Percentiles rank a stretch among this genome's conserved stretches.
These are phyloP conservation scores for Plasmopara viticola DNA, from an alignment of 352 stramenopile species.

Conservation along the genomic window DNA sequence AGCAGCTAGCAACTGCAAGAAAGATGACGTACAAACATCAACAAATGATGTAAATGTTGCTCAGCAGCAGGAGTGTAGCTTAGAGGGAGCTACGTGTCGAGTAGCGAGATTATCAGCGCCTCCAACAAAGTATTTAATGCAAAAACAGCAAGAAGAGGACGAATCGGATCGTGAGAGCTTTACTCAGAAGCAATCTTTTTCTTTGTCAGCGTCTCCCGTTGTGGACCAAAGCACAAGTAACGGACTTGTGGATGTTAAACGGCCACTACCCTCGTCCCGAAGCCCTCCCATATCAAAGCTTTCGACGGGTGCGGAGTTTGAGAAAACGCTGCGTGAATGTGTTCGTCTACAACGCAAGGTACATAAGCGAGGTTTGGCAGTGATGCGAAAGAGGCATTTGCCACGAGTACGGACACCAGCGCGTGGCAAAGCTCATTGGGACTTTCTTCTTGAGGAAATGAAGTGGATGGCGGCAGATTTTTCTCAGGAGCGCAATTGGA, in stretches of 20 bases:
- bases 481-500: constrained; percentile 95
- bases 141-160: constrained; percentile 30
- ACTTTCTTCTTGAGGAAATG: constrained; percentile 95
- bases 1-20: background rate
- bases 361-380: constrained; percentile 20
- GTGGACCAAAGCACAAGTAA: constrained; percentile 14
- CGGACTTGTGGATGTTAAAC: constrained; percentile 9
- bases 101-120: constrained; percentile 36
- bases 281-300: constrained; percentile 8
- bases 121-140: constrained; percentile 45
- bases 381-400: constrained; percentile 69
- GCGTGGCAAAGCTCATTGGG: constrained; percentile 84
- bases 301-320: constrained; percentile 39
- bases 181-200: constrained; percentile 15
- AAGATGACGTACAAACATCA: background rate
- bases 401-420: constrained; percentile 45
- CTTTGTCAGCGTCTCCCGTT: constrained; percentile 4
- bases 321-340: constrained; percentile 39
- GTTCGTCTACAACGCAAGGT: constrained; percentile 46
- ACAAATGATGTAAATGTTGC: background rate
- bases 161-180: constrained; percentile 14
- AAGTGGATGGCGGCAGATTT: constrained; percentile 96
- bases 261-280: constrained; percentile 5
- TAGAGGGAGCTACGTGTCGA: constrained; percentile 12
- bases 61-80: constrained; percentile 5